Percentiles rank a stretch among this genome's conserved stretches.
Conservation (phyloP, 805 yeast genomes). For the Starmera amethionina region DNA sequence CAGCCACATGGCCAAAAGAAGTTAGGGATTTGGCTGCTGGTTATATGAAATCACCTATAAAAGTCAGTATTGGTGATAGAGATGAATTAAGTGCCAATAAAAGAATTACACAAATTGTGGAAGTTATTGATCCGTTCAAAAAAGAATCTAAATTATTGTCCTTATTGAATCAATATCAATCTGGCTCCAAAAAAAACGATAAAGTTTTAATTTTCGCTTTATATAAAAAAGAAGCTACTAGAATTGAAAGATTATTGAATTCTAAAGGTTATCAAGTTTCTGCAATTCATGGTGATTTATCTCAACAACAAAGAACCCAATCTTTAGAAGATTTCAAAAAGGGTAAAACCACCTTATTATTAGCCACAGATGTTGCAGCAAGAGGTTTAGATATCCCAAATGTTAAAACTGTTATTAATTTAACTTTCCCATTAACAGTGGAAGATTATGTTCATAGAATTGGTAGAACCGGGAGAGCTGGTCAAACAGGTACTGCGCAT, state of each 20-base stretch:
- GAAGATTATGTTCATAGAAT: conserved; percentile 97
- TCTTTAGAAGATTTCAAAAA: conserved; percentile 80
- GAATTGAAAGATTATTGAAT: conserved; percentile 70
- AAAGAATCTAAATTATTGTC: conserved; percentile 73
- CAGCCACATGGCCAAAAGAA: conserved; percentile 99
- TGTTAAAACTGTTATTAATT: conserved; percentile 88
- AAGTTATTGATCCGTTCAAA: conserved; percentile 72
- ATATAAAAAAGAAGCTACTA: conserved; percentile 92
- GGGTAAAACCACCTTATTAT: conserved; percentile 64
- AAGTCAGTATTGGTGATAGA: conserved; percentile 86
- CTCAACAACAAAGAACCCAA: conserved; percentile 83
- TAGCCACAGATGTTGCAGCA: conserved; percentile 98
- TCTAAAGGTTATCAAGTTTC: conserved; percentile 74
- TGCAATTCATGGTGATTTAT: conserved; percentile 93
- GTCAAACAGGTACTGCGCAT: conserved; percentile 88
- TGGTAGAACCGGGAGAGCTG: conserved; percentile 98
- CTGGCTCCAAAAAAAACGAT: conserved; percentile 57
- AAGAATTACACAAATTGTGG: conserved; percentile 87
- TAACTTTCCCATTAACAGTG: conserved; percentile 92
- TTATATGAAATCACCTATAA: conserved; percentile 80
- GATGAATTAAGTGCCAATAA: conserved; percentile 93
- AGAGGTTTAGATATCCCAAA: conserved; percentile 97
- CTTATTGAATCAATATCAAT: conserved; percentile 64
- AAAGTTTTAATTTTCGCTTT: conserved; percentile 87
- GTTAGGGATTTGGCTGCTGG: conserved; percentile 85